Evolutionary conservation across 148 eudicot genomes (phyloP), one percentile per base, ranked within the genome.

Genomic region (Tetragonia tetragonoides): DNA sequence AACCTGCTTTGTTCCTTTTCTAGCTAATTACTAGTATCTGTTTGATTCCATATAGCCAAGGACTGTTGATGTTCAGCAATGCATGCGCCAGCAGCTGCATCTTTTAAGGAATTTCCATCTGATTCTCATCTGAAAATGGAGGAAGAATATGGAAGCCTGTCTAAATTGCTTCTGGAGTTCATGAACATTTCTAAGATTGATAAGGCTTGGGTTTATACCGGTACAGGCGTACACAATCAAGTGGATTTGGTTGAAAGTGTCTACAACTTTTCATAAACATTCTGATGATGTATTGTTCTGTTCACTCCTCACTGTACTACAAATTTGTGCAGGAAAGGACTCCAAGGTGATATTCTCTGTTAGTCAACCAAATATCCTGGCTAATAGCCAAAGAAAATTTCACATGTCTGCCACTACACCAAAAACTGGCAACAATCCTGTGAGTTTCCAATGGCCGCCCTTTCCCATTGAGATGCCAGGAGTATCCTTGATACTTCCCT

Each of bases 391-490:
- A 77, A 85, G 90, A 76, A 91, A 85, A 76, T 64, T 68, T 82
- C 78, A 88, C 17, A 68, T 88, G 82, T 83, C 88, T 12, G 85
- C 90, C 73, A 80, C 82, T 49, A 82, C 89, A 77, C 28, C 71
- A 8, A 76, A 80, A 78, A 84, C 72, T 73, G 81, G 70, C 60
- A 47, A 68, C 40, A 75, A 72, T 79, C 37, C 82, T 46, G 79
- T 82, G 12, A 80, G 74, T 75, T 89, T 88, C 76, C 84, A 86
- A n/a, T 91, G 96, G 93, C 85, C 91, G 10, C 89, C 90, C 57
- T 91, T 91, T 84, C 93, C 96, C 40, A 61, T 87, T 51, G 93
- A 89, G 78, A 78, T 87, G 82, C 78, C 83, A 0, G 91, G 91
- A 20, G 91, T 87, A 24, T 88, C 96, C 24, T 37, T 72, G 12